These are phyloP conservation scores for Rhamnella rubrinervis DNA, from an alignment of 331 rosid genomes.

Conservation along the genomic window DNA sequence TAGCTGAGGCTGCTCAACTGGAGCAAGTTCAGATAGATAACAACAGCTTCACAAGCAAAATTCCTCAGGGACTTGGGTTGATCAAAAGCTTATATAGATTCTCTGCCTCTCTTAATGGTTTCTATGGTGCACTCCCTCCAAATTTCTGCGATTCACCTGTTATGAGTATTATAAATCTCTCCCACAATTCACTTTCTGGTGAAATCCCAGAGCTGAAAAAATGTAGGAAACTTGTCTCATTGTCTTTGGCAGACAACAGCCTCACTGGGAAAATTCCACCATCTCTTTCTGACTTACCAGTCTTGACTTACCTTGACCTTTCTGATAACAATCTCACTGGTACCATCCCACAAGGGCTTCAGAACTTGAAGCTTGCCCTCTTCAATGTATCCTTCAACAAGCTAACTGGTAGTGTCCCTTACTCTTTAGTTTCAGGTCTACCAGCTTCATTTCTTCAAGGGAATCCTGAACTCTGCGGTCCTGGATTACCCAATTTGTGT, in stretches of 20 bases:
- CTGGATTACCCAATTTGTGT: slow-evolving; percentile 72
- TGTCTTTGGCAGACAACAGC: slow-evolving; percentile 80
- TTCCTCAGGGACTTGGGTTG: slow-evolving; percentile 77
- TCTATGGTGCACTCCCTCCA: slow-evolving; percentile 76
- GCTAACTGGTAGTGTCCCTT: slow-evolving; percentile 84
- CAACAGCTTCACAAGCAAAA: slow-evolving; percentile 59
- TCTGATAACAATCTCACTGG: slow-evolving; percentile 93
- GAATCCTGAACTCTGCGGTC: slow-evolving; percentile 82
- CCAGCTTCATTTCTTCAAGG: slow-evolving; percentile 98
- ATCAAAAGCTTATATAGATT: slow-evolving; percentile 85
- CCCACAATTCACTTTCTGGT: slow-evolving; percentile 86
- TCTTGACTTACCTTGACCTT: slow-evolving; percentile 90
- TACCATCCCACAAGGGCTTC: slow-evolving; percentile 79
- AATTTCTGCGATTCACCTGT: slow-evolving; percentile 92
- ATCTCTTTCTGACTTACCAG: slow-evolving; percentile 82
- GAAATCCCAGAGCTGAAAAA: slow-evolving; percentile 66
- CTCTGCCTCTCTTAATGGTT: slow-evolving; percentile 77
- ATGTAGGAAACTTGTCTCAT: slow-evolving; percentile 80
- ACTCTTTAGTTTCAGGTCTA: slow-evolving; percentile 76
- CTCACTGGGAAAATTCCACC: slow-evolving; percentile 65
- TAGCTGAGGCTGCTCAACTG: slow-evolving; percentile 67
- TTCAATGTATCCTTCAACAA: slow-evolving; percentile 89
- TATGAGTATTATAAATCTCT: slow-evolving; percentile 90
- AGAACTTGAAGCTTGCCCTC: slow-evolving; percentile 93
- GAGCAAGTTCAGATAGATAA: slow-evolving; percentile 98